A percentile compares a stretch with the other conserved stretches of the same genome.
Evolutionary conservation across 331 rosid genomes (phyloP).

Genomic region (Quercus phellos): DNA sequence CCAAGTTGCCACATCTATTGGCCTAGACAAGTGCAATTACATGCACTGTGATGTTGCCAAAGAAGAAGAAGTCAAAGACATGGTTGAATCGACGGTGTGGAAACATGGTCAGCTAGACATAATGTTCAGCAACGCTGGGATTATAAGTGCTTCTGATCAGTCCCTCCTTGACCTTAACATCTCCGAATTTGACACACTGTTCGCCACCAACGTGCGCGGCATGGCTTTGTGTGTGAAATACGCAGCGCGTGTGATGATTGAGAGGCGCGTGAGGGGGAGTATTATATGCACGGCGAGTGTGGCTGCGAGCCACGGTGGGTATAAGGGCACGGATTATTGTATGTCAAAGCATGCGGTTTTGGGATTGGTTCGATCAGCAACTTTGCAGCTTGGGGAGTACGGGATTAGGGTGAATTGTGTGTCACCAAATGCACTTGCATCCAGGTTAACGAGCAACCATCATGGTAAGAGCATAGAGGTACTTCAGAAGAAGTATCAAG

Average conservation of each 20-base stretch:
- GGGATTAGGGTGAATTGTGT: slow-evolving; percentile 38
- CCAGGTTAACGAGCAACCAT: slow-evolving; percentile 19
- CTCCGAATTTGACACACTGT: slow-evolving; percentile 10
- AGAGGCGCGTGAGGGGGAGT: slow-evolving; percentile 23
- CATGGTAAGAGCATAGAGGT: slow-evolving; percentile 10
- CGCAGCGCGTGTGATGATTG: slow-evolving; percentile 22
- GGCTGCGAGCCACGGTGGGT: slow-evolving; percentile 3
- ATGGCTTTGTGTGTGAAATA: slow-evolving; percentile 33
- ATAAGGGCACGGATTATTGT: slow-evolving; percentile 1
- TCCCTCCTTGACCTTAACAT: slow-evolving; percentile 27
- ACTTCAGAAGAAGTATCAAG: slow-evolving; percentile 2
- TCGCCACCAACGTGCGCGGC: slow-evolving; percentile 24
- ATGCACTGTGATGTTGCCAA: slow-evolving; percentile 30
- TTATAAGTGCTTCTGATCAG: not conserved
- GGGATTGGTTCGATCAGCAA: slow-evolving; percentile 18
- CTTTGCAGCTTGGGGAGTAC: slow-evolving; percentile 24
- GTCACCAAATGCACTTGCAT: slow-evolving; percentile 41
- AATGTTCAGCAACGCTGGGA: slow-evolving; percentile 39
- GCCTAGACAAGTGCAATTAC: slow-evolving; percentile 11
- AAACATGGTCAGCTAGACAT: slow-evolving; percentile 24
- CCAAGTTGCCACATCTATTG: slow-evolving; percentile 22
- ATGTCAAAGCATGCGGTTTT: slow-evolving; percentile 41
- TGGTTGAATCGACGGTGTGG: slow-evolving; percentile 19
- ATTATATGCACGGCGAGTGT: slow-evolving; percentile 27
- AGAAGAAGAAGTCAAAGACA: slow-evolving; percentile 23